These are phyloP conservation scores for Ailanthus altissimus DNA, from an alignment of 345 rosid species.

Conservation along the genomic window DNA sequence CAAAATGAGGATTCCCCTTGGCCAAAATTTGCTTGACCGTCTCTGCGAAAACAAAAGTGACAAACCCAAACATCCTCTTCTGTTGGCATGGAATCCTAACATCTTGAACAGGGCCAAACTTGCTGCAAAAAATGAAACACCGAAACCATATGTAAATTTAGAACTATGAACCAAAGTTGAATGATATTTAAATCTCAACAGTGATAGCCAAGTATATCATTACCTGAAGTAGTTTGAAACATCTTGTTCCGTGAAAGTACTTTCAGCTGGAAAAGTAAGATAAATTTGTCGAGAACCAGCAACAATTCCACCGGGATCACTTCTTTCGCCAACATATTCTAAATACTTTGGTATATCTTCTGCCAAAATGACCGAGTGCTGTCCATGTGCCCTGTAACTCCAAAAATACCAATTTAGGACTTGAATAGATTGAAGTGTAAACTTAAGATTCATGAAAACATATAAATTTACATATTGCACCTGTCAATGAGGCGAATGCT, in stretches of 20 bases:
- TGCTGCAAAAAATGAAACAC: constrained; percentile 44
- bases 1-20: constrained; percentile 92
- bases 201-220: neutral
- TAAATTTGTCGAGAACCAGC: constrained; percentile 86
- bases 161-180: neutral
- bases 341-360: constrained; percentile 74
- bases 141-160: neutral
- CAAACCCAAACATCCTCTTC: constrained; percentile 96
- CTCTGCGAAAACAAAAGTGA: constrained; percentile 67
- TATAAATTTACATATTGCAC: constrained; percentile 34
- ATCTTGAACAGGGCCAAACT: constrained; percentile 87
- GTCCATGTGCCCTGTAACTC: constrained; percentile 86
- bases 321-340: constrained; percentile 56
- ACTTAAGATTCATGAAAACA: neutral
- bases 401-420: neutral
- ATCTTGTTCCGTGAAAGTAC: constrained; percentile 79
- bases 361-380: constrained; percentile 80
- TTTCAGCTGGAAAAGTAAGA: constrained; percentile 94
- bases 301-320: constrained; percentile 56
- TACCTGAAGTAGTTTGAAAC: constrained; percentile 84
- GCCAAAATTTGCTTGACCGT: constrained; percentile 72
- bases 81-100: constrained; percentile 96
- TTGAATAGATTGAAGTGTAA: neutral
- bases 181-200: neutral
- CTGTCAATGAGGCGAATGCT: constrained; percentile 88